phyloP scores from a whole-genome alignment of 176 grass and related monocot species.

The Urochloa ruziziensis region DNA sequence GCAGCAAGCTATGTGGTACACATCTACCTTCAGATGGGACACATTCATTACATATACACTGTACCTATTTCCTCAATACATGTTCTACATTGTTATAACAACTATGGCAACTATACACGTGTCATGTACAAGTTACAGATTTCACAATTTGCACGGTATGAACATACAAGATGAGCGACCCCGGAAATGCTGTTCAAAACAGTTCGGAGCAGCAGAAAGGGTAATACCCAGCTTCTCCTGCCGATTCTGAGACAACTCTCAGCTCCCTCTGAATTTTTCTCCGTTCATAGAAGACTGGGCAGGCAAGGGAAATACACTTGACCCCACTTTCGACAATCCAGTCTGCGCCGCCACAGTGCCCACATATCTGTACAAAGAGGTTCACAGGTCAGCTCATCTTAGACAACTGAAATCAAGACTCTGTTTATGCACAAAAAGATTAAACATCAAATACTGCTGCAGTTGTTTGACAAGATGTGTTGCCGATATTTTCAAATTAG shows the following conservation, averaged over 20 bases:
- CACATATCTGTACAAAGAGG: constrained; percentile 59
- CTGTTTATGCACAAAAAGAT: not conserved
- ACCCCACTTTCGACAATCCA: constrained; percentile 73
- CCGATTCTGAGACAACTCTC: constrained; percentile 46
- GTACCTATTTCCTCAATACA: not conserved
- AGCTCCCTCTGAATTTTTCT: constrained; percentile 70
- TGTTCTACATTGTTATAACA: constrained; percentile 42
- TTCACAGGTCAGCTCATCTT: not conserved
- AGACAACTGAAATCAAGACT: not conserved
- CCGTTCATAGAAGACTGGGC: constrained; percentile 85
- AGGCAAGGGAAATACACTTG: constrained; percentile 83
- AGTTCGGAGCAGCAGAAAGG: constrained; percentile 61
- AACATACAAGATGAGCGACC: not conserved
- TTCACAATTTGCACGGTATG: constrained; percentile 28
- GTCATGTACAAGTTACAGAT: constrained; percentile 21
- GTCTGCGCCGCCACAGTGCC: constrained; percentile 74
- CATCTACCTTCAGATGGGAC: not conserved
- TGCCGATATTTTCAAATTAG: not conserved
- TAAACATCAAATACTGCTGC: not conserved
- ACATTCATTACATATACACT: not conserved
- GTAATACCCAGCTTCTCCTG: constrained; percentile 58
- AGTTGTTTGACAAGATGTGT: not conserved
- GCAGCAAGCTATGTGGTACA: not conserved
- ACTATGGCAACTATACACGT: constrained; percentile 1
- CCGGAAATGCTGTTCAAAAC: constrained; percentile 60